Conservation (phyloP, 1,284 basidiomycete species). For the Austroboletus olivaceoglutinosus region DNA sequence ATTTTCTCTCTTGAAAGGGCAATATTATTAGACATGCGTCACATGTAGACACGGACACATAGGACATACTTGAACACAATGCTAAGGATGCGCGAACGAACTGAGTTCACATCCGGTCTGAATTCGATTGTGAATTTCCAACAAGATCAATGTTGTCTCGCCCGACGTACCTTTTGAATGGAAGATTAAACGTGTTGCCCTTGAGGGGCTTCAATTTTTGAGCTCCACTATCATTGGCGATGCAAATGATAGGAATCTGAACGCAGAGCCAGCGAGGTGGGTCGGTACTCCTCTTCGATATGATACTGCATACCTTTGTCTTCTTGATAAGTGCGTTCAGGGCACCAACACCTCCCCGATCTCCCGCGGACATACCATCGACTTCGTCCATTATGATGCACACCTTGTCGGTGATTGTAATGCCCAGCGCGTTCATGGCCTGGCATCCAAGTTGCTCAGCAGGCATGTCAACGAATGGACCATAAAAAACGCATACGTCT, state of each 20-base stretch:
- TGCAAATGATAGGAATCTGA: constrained; percentile 95
- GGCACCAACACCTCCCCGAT: constrained; percentile 94
- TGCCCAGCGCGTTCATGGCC: constrained; percentile 65
- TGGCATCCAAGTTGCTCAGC: constrained; percentile 22
- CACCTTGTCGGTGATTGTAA: constrained; percentile 74
- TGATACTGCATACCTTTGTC: constrained; percentile 62
- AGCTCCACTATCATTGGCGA: constrained; percentile 87
- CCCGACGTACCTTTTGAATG: constrained; percentile 67
- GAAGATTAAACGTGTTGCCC: constrained; percentile 70
- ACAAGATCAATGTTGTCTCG: neutral
- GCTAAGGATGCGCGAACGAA: constrained; percentile 85
- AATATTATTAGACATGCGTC: neutral
- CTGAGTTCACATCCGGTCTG: constrained; percentile 71
- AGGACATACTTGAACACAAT: constrained; percentile 82
- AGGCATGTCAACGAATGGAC: neutral
- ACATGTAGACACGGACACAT: neutral
- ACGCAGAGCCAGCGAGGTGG: neutral
- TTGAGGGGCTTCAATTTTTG: constrained; percentile 91
- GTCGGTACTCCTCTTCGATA: neutral
- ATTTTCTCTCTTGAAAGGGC: constrained; percentile 74
- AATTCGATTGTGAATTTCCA: constrained; percentile 7
- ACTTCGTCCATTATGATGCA: constrained; percentile 99
- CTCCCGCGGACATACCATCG: constrained; percentile 98
- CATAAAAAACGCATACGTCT: constrained; percentile 37
- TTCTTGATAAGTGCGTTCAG: constrained; percentile 92